Base-by-base conservation (phyloP, 1,284 basidiomycete species). In the Mycena citricolor region DNA sequence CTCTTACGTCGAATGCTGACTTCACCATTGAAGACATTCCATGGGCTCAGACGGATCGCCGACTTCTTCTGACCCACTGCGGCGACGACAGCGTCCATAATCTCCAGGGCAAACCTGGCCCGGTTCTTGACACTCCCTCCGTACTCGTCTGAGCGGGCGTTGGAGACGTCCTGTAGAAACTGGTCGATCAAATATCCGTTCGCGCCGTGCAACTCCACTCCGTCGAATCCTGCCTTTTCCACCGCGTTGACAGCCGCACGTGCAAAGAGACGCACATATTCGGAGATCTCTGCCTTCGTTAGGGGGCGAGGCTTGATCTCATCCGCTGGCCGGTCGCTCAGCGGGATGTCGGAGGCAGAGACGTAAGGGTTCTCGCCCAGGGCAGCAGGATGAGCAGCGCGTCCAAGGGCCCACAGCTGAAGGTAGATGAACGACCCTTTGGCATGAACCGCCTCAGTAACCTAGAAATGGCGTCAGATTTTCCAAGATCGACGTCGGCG, bases 71-170 rank as follows among this genome's bases (percentile, higher is more conserved):
- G 51, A 0, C 73, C 73, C 7, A 76, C 52, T 8, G 60, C 64
- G 4, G 60, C 43, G 0, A 54, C 59, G 3, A 76, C 54, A 1
- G 64, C 68, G 19, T 73, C 67, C 19, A 76, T 58, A 4, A 77
- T 68, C 52, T 67, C 66, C 39, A 78, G 62, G 1, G 65, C 61
- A 50, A 83, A 81, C 14, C 71, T 63, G 1, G 63, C 56, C 30
- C 81, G 63, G 54, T 74, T 77, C 59, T 77, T 72, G 21, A 78
- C 47, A 12, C 66, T 68, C 4, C 78, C 79, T 5, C 80, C 79
- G 59, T 77, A 82, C 22, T 62, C 59, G 57, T 83, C 80, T 7
- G 70, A 74, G 25, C 78, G 66, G 23, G 69, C 58, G 61, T 80
- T 80, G 32, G 62, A 54, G 4, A 61, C 54, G 25, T 68, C 64